Base-by-base conservation (phyloP, 2,329 filamentous ascomycete genomes). In the Phoma sp. region DNA sequence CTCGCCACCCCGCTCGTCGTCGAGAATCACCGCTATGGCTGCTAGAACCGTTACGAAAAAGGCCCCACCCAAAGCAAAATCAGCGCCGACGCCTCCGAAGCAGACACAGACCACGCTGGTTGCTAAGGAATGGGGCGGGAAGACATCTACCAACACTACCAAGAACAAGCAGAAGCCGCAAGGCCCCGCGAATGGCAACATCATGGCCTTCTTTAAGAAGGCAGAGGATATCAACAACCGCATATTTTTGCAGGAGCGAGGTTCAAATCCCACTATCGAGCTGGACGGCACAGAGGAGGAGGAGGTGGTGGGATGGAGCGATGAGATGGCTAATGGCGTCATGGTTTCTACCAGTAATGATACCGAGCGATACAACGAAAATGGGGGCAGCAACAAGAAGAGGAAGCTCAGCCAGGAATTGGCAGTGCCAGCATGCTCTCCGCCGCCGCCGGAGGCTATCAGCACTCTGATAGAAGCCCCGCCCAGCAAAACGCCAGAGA, bases 161-260 rank as follows among this genome's bases (percentile, higher is more conserved):
- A 68, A 65, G 36, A 53, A 55, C 8, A 80, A 77, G 61, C 58
- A 68, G n/a, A 76, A 74, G 48, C 62, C 69, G 11, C 73, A 72
- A 29, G 66, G 65, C 11, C 75, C 78, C 47, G 69, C 74, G 18
- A 83, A 83, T 60, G 76, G 76, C 41, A 83, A 79, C 58, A 83
- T 83, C 55, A 72, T 82, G 68, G 77, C 73, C 42, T 83, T 83
- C 65, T 83, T 83, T 73, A 81, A 80, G 64, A 83, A 82, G 68
- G 70, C 77, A 1, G 79, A 79, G 40, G 71, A 76, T 42, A 73
- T 74, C 23, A 73, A 70, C 48, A 71, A 64, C 45, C 67, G 65
- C 5, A 68, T 77, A 29, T 77, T 77, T 29, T 14, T 76, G 14
- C 64, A 72, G 29, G 73, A 73, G n/a, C 61, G 63, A 37, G 65